Evolutionary conservation across 805 yeast genomes (phyloP).

Genomic region (Sungouiozyma intestinalis): DNA sequence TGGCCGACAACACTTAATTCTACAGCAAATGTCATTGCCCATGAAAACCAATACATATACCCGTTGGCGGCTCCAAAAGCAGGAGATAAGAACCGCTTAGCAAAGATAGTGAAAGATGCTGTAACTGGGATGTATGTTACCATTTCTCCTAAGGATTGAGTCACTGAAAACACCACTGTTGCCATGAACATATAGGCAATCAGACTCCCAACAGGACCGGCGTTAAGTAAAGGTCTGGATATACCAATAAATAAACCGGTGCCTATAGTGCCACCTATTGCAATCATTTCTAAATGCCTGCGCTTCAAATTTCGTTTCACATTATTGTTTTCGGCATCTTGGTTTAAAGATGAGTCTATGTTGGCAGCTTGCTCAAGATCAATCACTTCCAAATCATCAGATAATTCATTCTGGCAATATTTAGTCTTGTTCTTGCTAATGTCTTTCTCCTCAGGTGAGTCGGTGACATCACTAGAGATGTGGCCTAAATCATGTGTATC

Average conservation of each 20-base stretch:
- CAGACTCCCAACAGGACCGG: constrained; percentile 49
- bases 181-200: constrained; percentile 55
- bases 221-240: constrained; percentile 6
- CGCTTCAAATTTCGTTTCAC: constrained; percentile 43
- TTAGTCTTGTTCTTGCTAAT: background rate
- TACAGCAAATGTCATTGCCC: constrained; percentile 62
- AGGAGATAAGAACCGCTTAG: constrained; percentile 52
- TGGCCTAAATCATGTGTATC: too few species aligned
- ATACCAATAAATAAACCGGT: constrained; percentile 59
- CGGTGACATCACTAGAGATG: background rate
- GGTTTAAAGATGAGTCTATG: background rate
- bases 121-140: constrained; percentile 61
- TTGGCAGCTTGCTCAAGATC: background rate
- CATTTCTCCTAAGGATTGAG: constrained; percentile 69
- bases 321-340: constrained; percentile 1
- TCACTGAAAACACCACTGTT: constrained; percentile 47
- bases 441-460: background rate
- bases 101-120: constrained; percentile 52
- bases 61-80: constrained; percentile 60
- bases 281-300: constrained; percentile 60
- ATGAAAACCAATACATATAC: constrained; percentile 61
- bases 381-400: background rate
- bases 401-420: background rate
- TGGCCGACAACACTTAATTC: constrained; percentile 61
- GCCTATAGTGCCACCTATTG: constrained; percentile 67